phyloP scores from a whole-genome alignment of 495 filamentous ascomycete genomes.

The Neurospora tetraspora region DNA sequence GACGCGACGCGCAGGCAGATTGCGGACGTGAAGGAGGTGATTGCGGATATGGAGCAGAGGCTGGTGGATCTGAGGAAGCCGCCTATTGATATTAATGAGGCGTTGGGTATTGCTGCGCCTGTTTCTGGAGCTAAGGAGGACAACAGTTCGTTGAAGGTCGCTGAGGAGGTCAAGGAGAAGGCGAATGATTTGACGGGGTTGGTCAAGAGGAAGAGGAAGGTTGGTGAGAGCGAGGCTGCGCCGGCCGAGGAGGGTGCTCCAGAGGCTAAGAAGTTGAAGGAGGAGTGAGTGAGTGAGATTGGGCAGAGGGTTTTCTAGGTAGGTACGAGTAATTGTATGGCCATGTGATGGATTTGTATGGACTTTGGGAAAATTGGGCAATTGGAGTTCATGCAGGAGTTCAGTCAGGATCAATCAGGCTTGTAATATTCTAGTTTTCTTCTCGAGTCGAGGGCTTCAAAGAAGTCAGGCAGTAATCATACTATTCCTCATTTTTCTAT shows the following conservation, averaged over 20 bases:
- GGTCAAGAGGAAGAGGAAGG: conserved; percentile 68
- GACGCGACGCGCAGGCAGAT: conserved; percentile 56
- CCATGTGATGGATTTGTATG: background rate
- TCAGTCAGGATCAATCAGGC: background rate
- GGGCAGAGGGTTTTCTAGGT: background rate
- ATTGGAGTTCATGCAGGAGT: background rate
- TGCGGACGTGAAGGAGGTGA: conserved; percentile 74
- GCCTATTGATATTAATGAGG: conserved; percentile 51
- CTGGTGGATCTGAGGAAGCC: conserved; percentile 68
- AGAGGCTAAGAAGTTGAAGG: conserved; percentile 34
- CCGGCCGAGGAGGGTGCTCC: conserved; percentile 28
- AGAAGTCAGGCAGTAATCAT: background rate
- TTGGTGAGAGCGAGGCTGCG: conserved; percentile 17
- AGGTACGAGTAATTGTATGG: background rate
- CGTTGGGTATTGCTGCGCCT: conserved; percentile 36
- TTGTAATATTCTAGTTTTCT: background rate
- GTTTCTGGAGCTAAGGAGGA: conserved; percentile 22
- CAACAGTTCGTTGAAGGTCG: conserved; percentile 45
- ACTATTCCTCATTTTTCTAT: background rate
- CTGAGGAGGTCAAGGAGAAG: conserved; percentile 64
- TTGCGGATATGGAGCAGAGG: conserved; percentile 67
- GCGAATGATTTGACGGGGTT: conserved; percentile 82
- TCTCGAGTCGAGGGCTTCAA: background rate
- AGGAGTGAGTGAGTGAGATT: background rate
- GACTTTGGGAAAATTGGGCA: background rate